Base-by-base conservation (phyloP, 2,329 filamentous ascomycete species). In the Phaeosphaeriaceae sp. region DNA sequence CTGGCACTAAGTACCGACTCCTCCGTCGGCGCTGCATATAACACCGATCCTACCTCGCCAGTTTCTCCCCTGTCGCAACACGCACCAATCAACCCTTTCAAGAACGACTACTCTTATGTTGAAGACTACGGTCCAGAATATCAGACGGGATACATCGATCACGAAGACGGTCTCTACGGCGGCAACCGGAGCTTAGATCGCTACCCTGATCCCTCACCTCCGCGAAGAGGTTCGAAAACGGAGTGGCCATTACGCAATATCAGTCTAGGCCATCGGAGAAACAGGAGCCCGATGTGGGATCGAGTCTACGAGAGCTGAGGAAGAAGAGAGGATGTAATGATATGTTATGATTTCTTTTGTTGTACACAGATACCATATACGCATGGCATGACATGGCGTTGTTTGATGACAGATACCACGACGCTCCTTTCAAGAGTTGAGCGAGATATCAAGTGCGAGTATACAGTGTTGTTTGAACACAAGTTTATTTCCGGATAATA, bases 111-210 rank as follows among this genome's bases (percentile, higher is more conserved):
- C 41, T 52, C 54, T 2, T 76, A 76, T 46, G 58, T 71, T 17
- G 74, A 76, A 40, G 71, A 75, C 54, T 75, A 74, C 31, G 71
- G 71, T 3, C 70, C 73, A 2, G 73, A 75, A 44, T 76, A 68
- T 46, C 31, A 40, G 15, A 42, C 20, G 13, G 56, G 58, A 1
- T 60, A 67, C 24, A 57, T 62, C 9, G 71, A 72, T 25, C 60
- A 66, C 2, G 65, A 71, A n/a, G 68, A 72, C 20, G 72, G 70
- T 0, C 22, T 72, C 20, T 75, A 73, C 46, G 73, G 73, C 9
- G 72, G 72, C 1, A 56, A 75, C 15, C 63, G 64, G 5, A 71
- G 67, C 42, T 47, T 75, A 2, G 68, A 72, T 21, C 49, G 63
- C 3, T 75, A 75, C 51, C 65, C 70, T 1, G 62, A 67, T 17